Percentiles rank a stretch among this genome's conserved stretches.
These are phyloP conservation scores for Aquilaria agallochum DNA, from an alignment of 441 rosid species.

Conservation along the genomic window DNA sequence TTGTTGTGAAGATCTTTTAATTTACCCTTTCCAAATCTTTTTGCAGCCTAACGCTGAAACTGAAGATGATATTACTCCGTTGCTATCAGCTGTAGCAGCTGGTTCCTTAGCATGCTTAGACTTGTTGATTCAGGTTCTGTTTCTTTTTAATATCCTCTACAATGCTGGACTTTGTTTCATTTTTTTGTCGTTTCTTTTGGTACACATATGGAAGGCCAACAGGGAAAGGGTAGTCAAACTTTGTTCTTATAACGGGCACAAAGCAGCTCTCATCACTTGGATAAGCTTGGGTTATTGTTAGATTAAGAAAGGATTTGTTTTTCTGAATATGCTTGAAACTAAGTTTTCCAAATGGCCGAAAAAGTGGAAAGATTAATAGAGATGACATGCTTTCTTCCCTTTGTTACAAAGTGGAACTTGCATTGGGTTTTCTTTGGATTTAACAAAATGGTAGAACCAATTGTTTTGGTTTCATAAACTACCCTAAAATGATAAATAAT, in stretches of 20 bases:
- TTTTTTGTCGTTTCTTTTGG: not conserved
- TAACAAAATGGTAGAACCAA: no score
- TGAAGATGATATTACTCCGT: constrained; percentile 79
- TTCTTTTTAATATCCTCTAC: constrained; percentile 17
- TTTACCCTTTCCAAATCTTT: constrained; percentile 7
- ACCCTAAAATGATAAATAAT: no score
- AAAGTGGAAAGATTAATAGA: no score
- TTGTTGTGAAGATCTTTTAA: constrained; percentile 1
- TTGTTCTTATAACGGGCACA: not conserved
- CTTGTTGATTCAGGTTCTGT: constrained; percentile 63
- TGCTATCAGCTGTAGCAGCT: constrained; percentile 89
- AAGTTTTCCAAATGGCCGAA: no score
- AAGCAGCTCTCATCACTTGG: not conserved
- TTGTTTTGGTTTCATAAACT: no score
- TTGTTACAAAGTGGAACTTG: no score
- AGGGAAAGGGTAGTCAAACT: no score
- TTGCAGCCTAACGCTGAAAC: constrained; percentile 88
- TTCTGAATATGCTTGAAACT: no score
- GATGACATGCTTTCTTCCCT: no score
- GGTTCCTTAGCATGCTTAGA: constrained; percentile 75
- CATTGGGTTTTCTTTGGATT: no score
- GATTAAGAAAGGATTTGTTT: no score
- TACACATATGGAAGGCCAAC: not conserved
- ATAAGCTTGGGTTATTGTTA: not conserved
- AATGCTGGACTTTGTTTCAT: not conserved